A percentile compares a stretch with the other conserved stretches of the same genome.
Conservation (phyloP, 495 filamentous ascomycete genomes). For the Penicillium maclennaniae region DNA sequence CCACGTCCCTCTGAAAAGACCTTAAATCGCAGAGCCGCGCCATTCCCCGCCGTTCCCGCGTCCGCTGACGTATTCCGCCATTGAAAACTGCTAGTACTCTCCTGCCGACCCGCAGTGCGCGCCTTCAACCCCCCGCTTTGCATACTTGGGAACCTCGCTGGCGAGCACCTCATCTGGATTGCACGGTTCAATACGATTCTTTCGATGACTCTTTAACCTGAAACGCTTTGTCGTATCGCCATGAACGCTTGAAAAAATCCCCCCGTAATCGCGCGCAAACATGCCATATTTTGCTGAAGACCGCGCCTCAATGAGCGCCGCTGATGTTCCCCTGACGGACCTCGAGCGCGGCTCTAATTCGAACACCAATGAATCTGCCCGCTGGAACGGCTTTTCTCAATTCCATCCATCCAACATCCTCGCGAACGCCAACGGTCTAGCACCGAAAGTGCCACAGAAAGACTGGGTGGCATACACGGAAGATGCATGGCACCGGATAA, state of each 20-base stretch:
- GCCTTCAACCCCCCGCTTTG: neutral
- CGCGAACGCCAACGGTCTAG: constrained; percentile 21
- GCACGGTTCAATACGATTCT: neutral
- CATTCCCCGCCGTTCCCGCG: neutral
- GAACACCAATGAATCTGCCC: constrained; percentile 4
- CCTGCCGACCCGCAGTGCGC: neutral
- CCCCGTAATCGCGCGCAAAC: neutral
- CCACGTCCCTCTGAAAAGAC: neutral
- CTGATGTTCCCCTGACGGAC: constrained; percentile 31
- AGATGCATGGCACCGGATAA: constrained; percentile 27
- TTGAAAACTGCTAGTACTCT: neutral
- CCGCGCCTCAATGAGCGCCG: constrained; percentile 20
- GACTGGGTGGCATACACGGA: constrained; percentile 31
- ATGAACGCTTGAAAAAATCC: neutral
- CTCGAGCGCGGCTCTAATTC: constrained; percentile 25
- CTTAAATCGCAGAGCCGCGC: neutral
- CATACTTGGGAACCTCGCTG: neutral
- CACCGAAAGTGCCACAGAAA: constrained; percentile 20
- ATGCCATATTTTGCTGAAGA: constrained; percentile 15
- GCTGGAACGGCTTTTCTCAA: constrained; percentile 27
- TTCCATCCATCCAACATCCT: constrained; percentile 30
- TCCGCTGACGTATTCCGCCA: constrained; percentile 7
- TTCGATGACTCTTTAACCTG: neutral
- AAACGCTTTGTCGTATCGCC: neutral
- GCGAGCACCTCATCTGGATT: neutral